A percentile compares a stretch with the other conserved stretches of the same genome.
Conservation (phyloP, 257 asterid genomes). For the Anisodus acutangulus region DNA sequence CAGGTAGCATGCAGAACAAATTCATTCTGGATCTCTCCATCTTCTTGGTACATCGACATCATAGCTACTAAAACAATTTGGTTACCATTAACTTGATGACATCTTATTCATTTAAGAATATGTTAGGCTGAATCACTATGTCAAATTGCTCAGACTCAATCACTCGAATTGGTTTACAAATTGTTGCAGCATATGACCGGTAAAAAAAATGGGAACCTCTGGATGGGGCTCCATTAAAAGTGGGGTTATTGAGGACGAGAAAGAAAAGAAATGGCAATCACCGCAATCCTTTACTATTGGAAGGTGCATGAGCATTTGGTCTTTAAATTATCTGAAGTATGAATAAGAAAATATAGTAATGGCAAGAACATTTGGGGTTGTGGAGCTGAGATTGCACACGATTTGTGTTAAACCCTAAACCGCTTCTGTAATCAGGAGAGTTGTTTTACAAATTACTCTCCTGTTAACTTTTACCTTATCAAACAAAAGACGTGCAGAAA, state of each 20-base stretch:
- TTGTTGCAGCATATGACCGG: background rate
- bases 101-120: background rate
- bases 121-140: background rate
- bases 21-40: background rate
- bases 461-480: no score
- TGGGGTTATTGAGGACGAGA: background rate
- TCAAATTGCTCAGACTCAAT: background rate
- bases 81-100: background rate
- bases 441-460: no score
- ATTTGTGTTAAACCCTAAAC: no score
- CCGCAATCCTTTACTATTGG: background rate
- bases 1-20: background rate
- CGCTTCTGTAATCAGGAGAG: no score
- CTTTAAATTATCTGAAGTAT: background rate
- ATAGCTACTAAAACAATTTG: background rate
- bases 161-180: background rate
- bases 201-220: background rate
- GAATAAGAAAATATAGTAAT: slow-evolving; percentile 9
- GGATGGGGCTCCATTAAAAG: background rate
- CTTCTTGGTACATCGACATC: background rate
- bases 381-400: no score
- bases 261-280: background rate
- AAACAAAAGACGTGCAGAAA: background rate
- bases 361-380: no score
- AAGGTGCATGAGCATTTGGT: background rate